Conservation (phyloP, 768 basidiomycete species). For the Rhodotorula diobovata region DNA sequence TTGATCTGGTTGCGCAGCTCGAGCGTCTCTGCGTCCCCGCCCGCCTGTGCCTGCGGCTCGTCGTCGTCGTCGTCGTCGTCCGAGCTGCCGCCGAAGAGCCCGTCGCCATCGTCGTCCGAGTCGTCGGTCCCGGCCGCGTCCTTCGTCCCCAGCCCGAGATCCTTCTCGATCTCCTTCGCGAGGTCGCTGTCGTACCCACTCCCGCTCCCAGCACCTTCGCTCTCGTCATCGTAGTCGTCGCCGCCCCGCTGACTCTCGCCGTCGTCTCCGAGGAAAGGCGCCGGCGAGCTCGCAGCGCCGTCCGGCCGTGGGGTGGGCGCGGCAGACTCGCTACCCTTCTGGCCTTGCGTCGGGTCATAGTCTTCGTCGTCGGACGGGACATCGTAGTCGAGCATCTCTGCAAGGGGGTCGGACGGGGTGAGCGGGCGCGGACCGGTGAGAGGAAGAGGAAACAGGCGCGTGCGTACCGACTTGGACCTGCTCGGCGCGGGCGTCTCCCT, state of each 20-base stretch:
- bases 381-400: conserved; percentile 77
- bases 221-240: background rate
- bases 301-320: conserved; percentile 66
- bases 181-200: conserved; percentile 84
- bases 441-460: background rate
- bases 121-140: conserved; percentile 50
- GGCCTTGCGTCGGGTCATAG: conserved; percentile 10
- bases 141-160: conserved; percentile 57
- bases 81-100: conserved; percentile 27
- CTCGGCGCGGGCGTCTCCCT: conserved; percentile 68
- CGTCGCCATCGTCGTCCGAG: conserved; percentile 49
- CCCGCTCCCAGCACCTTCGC: conserved; percentile 56
- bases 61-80: conserved; percentile 65
- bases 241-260: conserved; percentile 42
- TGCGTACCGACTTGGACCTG: conserved; percentile 71
- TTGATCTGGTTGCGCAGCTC: conserved; percentile 54
- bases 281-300: conserved; percentile 53
- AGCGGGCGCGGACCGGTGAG: no score
- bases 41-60: conserved; percentile 44
- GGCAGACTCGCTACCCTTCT: conserved; percentile 54
- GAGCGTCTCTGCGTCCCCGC: conserved; percentile 31
- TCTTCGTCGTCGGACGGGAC: conserved; percentile 35
- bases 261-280: conserved; percentile 54
- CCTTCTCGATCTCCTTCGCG: conserved; percentile 78
- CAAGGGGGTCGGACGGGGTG: background rate